These are phyloP conservation scores for Mycena maculata DNA, from an alignment of 768 basidiomycete species.

Conservation along the genomic window DNA sequence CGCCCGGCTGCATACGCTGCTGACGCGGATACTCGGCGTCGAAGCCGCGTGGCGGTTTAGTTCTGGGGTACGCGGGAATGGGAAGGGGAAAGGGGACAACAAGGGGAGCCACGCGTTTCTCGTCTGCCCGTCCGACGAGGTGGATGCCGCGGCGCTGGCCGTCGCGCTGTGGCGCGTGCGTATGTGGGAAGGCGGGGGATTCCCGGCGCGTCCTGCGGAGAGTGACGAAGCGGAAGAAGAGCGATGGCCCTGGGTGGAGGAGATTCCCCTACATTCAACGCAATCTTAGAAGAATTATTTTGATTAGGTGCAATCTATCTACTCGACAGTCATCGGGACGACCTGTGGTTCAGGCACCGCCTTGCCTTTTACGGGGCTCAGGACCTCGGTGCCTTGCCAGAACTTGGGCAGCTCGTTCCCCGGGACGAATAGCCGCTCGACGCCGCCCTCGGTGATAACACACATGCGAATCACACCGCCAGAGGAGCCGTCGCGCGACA, in stretches of 20 bases:
- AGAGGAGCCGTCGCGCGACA: slow-evolving; percentile 98
- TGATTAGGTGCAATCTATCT: slow-evolving; percentile 33
- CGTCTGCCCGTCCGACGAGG: slow-evolving; percentile 63
- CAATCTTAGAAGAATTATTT: too few species aligned
- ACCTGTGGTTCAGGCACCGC: slow-evolving; percentile 46
- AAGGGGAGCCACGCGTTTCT: slow-evolving; percentile 80
- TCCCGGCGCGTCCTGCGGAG: slow-evolving; percentile 45
- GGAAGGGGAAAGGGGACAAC: slow-evolving; percentile 41
- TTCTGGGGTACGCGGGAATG: slow-evolving; percentile 14
- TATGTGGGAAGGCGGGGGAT: slow-evolving; percentile 77
- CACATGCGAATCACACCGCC: slow-evolving; percentile 98
- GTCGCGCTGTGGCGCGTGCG: slow-evolving; percentile 83
- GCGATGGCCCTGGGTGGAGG: slow-evolving; percentile 21
- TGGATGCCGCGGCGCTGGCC: slow-evolving; percentile 72
- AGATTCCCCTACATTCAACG: background rate
- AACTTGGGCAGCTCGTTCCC: slow-evolving; percentile 90
- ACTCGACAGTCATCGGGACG: slow-evolving; percentile 64
- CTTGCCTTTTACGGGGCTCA: slow-evolving; percentile 53
- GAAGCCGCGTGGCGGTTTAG: slow-evolving; percentile 52
- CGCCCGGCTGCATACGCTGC: slow-evolving; percentile 61
- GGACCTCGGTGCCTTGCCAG: slow-evolving; percentile 87
- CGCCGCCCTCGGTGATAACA: slow-evolving; percentile 92
- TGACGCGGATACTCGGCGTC: slow-evolving; percentile 59
- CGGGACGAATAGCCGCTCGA: slow-evolving; percentile 92
- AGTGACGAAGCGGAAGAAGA: slow-evolving; percentile 24